Evolutionary conservation across 106 monocot species (phyloP).

Genomic region (Amphibolis antarctica): DNA sequence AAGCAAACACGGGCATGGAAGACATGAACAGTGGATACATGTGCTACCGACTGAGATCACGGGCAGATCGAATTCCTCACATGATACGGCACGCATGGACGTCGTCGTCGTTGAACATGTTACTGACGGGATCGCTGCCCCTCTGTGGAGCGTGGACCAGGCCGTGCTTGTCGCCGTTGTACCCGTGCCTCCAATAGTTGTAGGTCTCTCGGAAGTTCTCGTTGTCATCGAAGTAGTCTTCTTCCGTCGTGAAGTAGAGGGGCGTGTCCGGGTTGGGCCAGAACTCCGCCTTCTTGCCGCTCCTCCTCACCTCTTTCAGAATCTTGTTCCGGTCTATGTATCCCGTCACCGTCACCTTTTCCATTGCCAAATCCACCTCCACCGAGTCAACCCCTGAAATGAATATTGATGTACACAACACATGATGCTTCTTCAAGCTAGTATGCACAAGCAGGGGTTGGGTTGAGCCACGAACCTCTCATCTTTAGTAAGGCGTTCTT

Average conservation of each 20-base stretch:
- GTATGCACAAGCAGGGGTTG: background rate
- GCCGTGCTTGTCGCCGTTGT: slow-evolving; percentile 86
- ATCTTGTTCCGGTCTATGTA: slow-evolving; percentile 74
- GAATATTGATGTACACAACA: background rate
- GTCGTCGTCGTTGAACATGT: slow-evolving; percentile 89
- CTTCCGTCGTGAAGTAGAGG: slow-evolving; percentile 42
- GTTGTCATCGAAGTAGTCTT: slow-evolving; percentile 59
- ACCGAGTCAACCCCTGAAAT: slow-evolving; percentile 59
- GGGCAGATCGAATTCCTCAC: slow-evolving; percentile 25
- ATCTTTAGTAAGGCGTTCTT: slow-evolving; percentile 54
- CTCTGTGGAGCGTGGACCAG: slow-evolving; percentile 32
- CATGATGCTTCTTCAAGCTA: background rate
- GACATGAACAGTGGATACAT: too few species aligned
- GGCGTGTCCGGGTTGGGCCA: slow-evolving; percentile 76
- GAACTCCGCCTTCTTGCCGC: slow-evolving; percentile 89
- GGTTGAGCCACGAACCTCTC: slow-evolving; percentile 30
- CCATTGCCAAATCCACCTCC: slow-evolving; percentile 51
- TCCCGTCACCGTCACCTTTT: slow-evolving; percentile 88
- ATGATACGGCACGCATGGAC: slow-evolving; percentile 79
- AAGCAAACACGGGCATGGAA: too few species aligned
- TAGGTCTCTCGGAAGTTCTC: slow-evolving; percentile 55
- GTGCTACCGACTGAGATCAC: too few species aligned
- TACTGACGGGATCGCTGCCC: slow-evolving; percentile 60
- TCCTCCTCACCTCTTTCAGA: slow-evolving; percentile 63
- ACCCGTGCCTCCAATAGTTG: slow-evolving; percentile 84